Evolutionary conservation across 345 rosid genomes (phyloP).

Genomic region (Eucalyptus polyanthemos): DNA sequence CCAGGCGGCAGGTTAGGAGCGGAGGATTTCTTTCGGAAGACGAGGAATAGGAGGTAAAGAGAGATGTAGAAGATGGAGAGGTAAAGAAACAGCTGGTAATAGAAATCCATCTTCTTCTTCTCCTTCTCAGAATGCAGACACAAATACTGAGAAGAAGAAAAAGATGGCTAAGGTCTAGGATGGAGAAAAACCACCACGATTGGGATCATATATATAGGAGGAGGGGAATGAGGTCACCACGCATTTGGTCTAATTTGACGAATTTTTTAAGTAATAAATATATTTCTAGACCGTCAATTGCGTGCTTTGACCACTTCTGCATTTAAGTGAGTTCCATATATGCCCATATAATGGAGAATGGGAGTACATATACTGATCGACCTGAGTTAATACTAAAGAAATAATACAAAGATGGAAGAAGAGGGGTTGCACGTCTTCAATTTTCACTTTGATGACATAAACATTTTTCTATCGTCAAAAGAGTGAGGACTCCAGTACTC

Average conservation of each 20-base stretch:
- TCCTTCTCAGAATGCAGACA: too few relatives aligned
- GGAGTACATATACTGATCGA: not conserved
- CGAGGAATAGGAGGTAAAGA: not conserved
- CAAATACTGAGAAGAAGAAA: too few relatives aligned
- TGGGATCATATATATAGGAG: too few relatives aligned
- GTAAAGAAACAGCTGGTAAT: not conserved
- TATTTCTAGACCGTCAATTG: not conserved
- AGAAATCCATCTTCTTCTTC: not conserved
- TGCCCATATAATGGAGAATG: not conserved
- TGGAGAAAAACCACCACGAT: too few relatives aligned
- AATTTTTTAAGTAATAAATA: not conserved
- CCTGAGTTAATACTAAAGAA: too few relatives aligned
- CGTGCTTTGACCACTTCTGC: not conserved
- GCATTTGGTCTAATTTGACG: not conserved
- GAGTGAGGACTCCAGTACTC: not conserved
- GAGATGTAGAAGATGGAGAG: not conserved
- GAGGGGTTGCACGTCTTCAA: not conserved
- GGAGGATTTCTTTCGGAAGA: not conserved
- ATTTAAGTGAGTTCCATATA: not conserved
- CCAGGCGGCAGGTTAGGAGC: not conserved
- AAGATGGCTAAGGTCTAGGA: too few relatives aligned
- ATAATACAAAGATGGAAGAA: not conserved
- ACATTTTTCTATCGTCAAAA: not conserved
- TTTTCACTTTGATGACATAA: not conserved
- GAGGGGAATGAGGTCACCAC: not conserved